Conservation (phyloP, 352 stramenopile species). For the Pythium plurisporium region DNA sequence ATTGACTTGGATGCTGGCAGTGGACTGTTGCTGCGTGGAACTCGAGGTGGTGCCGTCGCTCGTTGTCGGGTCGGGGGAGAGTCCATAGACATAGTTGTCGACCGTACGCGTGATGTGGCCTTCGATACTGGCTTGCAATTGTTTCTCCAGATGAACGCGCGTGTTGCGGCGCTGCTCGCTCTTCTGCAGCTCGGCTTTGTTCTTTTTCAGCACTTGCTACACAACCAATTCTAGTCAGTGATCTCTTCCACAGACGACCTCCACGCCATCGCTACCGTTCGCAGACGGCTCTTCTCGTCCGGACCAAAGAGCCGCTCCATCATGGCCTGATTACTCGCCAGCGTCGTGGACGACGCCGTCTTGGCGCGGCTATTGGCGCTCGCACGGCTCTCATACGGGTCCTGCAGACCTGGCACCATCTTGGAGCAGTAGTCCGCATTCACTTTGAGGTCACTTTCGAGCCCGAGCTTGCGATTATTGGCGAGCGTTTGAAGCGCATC, state of each 20-base stretch:
- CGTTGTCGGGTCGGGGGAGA: not conserved
- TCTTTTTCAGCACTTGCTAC: conserved; percentile 77
- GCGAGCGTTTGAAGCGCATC: conserved; percentile 61
- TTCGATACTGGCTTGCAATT: conserved; percentile 85
- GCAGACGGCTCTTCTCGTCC: conserved; percentile 58
- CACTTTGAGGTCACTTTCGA: conserved; percentile 68
- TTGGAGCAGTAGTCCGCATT: conserved; percentile 76
- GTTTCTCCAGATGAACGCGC: conserved; percentile 75
- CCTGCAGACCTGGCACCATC: conserved; percentile 50
- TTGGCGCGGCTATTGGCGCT: conserved; percentile 34
- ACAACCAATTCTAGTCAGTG: not conserved
- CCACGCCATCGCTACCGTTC: conserved; percentile 26
- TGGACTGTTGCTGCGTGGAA: not conserved
- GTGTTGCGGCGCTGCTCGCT: conserved; percentile 69
- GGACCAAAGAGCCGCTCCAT: conserved; percentile 71
- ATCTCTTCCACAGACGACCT: not conserved
- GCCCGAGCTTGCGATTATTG: conserved; percentile 62
- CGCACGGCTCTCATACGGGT: conserved; percentile 59
- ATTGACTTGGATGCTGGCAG: conserved; percentile 48
- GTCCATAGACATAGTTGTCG: conserved; percentile 55
- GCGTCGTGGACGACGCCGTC: conserved; percentile 33
- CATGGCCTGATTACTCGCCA: conserved; percentile 66
- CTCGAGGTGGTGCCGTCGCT: not conserved
- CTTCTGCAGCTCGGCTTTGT: conserved; percentile 75
- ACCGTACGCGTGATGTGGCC: conserved; percentile 85